phyloP scores from a whole-genome alignment of 176 grass and related monocot species.

The Hordeum marinum region DNA sequence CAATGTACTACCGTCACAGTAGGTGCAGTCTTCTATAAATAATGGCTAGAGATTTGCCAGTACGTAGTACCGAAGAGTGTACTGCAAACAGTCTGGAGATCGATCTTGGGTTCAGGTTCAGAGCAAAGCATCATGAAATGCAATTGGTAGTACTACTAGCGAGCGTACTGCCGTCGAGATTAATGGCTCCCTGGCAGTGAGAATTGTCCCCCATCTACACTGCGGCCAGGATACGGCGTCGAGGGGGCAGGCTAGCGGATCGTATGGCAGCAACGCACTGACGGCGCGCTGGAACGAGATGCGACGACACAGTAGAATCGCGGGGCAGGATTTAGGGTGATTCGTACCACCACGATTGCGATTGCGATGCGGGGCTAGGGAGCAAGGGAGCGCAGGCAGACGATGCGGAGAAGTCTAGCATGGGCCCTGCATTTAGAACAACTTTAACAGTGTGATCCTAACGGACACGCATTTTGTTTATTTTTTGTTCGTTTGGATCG shows the following conservation, averaged over 20 bases:
- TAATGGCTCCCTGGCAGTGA: background rate
- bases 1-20: background rate
- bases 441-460: too few relatives aligned
- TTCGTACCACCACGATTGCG: background rate
- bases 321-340: background rate
- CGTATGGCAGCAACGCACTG: background rate
- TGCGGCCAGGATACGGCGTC: background rate
- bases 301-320: constrained; percentile 6
- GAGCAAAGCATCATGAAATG: background rate
- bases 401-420: too few relatives aligned
- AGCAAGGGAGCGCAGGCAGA: too few relatives aligned
- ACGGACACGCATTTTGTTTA: too few relatives aligned
- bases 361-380: too few relatives aligned
- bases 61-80: background rate
- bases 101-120: background rate
- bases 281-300: background rate
- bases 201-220: background rate
- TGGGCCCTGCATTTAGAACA: too few relatives aligned
- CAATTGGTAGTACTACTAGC: background rate
- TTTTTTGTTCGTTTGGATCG: too few relatives aligned
- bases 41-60: constrained; percentile 12
- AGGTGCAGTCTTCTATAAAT: background rate
- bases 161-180: background rate
- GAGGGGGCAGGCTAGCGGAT: background rate
- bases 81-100: background rate